A percentile compares a stretch with the other conserved stretches of the same genome.
These are phyloP conservation scores for Aspergillus ruber DNA, from an alignment of 2,329 filamentous ascomycete genomes.

Conservation along the genomic window DNA sequence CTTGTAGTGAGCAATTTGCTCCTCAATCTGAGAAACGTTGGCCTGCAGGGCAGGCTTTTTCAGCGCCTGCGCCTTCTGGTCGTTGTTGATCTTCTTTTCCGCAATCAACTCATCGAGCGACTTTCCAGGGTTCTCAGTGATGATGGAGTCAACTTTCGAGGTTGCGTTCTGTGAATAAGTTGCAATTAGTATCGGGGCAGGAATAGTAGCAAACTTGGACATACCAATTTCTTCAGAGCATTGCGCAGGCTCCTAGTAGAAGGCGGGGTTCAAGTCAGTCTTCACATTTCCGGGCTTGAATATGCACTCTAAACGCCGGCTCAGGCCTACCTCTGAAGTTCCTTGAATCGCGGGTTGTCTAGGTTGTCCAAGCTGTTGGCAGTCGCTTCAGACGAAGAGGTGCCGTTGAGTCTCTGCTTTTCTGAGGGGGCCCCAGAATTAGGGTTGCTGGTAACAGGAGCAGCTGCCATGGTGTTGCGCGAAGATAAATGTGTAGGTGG, in stretches of 20 bases:
- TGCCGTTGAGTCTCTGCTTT: constrained; percentile 57
- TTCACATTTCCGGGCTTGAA: constrained; percentile 1
- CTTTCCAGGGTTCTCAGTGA: constrained; percentile 54
- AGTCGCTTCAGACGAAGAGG: constrained; percentile 36
- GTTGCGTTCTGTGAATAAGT: constrained; percentile 44
- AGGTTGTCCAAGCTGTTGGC: constrained; percentile 55
- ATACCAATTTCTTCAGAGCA: constrained; percentile 87
- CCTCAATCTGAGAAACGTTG: constrained; percentile 52
- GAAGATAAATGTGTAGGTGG: constrained; percentile 11
- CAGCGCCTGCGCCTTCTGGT: constrained; percentile 57
- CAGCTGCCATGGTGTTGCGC: constrained; percentile 52
- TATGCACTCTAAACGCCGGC: too few species aligned
- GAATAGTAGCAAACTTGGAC: constrained; percentile 24
- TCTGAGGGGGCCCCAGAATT: constrained; percentile 59
- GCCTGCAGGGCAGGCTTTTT: constrained; percentile 58
- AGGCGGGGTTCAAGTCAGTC: constrained; percentile 9
- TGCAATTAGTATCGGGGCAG: constrained; percentile 16
- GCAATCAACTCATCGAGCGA: constrained; percentile 58
- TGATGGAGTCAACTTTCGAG: constrained; percentile 54
- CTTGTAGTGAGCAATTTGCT: constrained; percentile 56
- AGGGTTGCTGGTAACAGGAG: constrained; percentile 57
- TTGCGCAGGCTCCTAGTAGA: constrained; percentile 73
- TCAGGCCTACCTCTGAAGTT: constrained; percentile 73
- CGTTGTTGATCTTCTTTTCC: constrained; percentile 57
- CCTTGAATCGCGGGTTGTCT: constrained; percentile 77